Conservation (phyloP, 1,284 basidiomycete genomes). For the Ceratobasidium sp. region DNA sequence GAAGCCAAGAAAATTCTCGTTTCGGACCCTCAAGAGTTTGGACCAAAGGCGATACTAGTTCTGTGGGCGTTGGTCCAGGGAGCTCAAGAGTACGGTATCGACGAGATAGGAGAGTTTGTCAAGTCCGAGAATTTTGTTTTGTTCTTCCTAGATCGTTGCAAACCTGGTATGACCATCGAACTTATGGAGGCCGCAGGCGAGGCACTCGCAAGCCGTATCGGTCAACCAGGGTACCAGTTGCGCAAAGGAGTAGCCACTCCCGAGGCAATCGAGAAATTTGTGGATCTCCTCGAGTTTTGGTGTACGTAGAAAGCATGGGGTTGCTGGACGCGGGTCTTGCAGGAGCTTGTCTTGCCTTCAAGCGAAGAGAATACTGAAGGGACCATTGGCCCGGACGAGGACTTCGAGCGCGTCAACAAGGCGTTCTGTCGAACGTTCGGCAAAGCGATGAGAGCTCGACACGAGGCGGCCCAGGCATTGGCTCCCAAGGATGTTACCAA, state of each 20-base stretch:
- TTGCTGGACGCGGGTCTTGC: conserved; percentile 17
- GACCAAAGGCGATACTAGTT: conserved; percentile 15
- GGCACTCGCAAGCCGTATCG: conserved; percentile 26
- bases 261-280: conserved; percentile 21
- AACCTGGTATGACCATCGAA: background rate
- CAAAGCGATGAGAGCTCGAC: background rate
- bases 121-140: conserved; percentile 30
- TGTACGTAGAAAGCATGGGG: conserved; percentile 10
- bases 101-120: background rate
- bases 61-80: background rate
- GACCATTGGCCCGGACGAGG: conserved; percentile 4
- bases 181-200: conserved; percentile 23
- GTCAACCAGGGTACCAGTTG: conserved; percentile 21
- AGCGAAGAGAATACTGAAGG: conserved; percentile 14
- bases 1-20: background rate
- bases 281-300: conserved; percentile 15
- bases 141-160: conserved; percentile 29
- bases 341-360: conserved; percentile 31
- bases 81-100: conserved; percentile 13
- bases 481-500: background rate
- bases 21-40: conserved; percentile 2
- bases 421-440: conserved; percentile 14
- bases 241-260: conserved; percentile 34
- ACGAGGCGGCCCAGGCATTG: conserved; percentile 22
- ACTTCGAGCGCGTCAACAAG: conserved; percentile 17